Conservation (phyloP, 2,329 filamentous ascomycete genomes). For the Exophiala sp. region DNA sequence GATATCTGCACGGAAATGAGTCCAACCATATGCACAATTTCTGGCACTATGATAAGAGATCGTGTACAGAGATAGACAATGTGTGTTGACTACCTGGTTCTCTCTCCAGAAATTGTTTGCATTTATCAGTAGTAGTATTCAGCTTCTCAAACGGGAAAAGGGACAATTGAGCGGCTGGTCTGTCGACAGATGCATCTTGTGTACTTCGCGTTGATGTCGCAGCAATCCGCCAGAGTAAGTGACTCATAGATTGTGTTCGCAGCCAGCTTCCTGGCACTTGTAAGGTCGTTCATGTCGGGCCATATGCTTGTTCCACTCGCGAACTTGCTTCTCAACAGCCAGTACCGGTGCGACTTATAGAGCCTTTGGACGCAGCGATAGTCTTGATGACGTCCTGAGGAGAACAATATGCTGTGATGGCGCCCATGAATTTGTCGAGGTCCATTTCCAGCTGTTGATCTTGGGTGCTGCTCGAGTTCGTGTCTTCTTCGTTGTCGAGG, state of each 20-base stretch:
- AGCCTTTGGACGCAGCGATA: conserved; percentile 5
- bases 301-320: conserved; percentile 98
- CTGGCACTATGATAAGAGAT: too few species aligned
- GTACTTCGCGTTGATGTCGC: conserved; percentile 88
- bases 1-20: too few species aligned
- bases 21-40: too few species aligned
- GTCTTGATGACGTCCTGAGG: conserved; percentile 12
- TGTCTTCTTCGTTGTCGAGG: background rate
- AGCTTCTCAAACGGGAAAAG: conserved; percentile 58
- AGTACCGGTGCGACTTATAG: background rate
- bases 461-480: too few species aligned
- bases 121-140: too few species aligned
- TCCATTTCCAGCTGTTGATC: conserved; percentile 3
- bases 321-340: conserved; percentile 59
- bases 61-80: too few species aligned
- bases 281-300: conserved; percentile 96
- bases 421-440: conserved; percentile 13
- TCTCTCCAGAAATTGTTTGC: too few species aligned
- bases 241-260: conserved; percentile 88
- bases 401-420: conserved; percentile 5
- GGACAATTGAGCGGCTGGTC: conserved; percentile 78
- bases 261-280: conserved; percentile 75
- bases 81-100: too few species aligned
- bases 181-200: conserved; percentile 83
- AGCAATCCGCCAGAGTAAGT: conserved; percentile 90